Percentiles rank a stretch among this genome's conserved stretches.
phyloP scores from a whole-genome alignment of 352 stramenopile species.

The Pythium guiyangense region DNA sequence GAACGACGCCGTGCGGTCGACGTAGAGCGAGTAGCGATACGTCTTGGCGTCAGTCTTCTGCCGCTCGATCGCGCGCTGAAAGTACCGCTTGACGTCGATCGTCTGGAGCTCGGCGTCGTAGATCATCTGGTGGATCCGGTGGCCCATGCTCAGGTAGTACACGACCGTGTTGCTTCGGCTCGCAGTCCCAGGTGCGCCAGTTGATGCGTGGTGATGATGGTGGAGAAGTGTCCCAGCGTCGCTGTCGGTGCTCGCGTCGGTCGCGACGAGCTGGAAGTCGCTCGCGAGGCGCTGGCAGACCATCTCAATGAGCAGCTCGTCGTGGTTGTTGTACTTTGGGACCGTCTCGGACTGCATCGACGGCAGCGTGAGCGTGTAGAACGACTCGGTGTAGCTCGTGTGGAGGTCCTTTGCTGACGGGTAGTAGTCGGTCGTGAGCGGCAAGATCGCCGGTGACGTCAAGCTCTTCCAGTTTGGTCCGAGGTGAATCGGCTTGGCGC shows the following conservation, averaged over 20 bases:
- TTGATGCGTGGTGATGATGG: not conserved
- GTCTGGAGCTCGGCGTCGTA: slow-evolving; percentile 69
- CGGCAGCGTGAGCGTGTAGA: slow-evolving; percentile 74
- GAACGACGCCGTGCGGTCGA: slow-evolving; percentile 56
- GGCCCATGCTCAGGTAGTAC: slow-evolving; percentile 76
- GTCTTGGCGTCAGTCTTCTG: slow-evolving; percentile 28
- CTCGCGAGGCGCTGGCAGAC: slow-evolving; percentile 71
- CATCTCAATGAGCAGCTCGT: slow-evolving; percentile 78
- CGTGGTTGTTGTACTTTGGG: slow-evolving; percentile 54
- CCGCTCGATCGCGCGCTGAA: slow-evolving; percentile 33
- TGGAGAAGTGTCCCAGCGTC: slow-evolving; percentile 3
- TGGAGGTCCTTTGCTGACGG: slow-evolving; percentile 65
- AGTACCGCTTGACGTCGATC: slow-evolving; percentile 77
- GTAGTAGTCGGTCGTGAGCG: slow-evolving; percentile 88
- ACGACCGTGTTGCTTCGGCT: slow-evolving; percentile 15
- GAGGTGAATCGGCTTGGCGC: slow-evolving; percentile 35
- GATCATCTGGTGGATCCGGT: slow-evolving; percentile 78
- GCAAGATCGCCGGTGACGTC: slow-evolving; percentile 93
- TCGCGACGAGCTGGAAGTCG: slow-evolving; percentile 69
- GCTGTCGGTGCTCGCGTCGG: not conserved
- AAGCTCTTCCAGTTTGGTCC: slow-evolving; percentile 97
- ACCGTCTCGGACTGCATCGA: slow-evolving; percentile 38
- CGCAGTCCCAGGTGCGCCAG: slow-evolving; percentile 6
- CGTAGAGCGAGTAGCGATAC: slow-evolving; percentile 76
- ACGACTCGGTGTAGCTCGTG: slow-evolving; percentile 68